Evolutionary conservation across 371 early-diverging fungal species (phyloP), one percentile per base, ranked within the genome.

Genomic region (Smittium culicis): DNA sequence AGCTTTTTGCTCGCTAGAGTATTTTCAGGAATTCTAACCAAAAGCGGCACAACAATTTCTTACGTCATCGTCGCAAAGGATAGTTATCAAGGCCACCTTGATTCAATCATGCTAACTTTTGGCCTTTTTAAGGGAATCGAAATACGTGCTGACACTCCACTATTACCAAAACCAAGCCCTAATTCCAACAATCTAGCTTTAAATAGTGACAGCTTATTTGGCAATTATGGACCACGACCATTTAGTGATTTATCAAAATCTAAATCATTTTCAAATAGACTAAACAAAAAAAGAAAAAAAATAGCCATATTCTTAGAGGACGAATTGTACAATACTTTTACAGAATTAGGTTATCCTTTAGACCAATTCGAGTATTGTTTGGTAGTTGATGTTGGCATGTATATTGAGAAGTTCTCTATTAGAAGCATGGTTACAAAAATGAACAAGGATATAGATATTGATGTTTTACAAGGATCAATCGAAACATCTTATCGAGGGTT

Each of bases 1-100:
- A 54, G 70, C 30, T 73, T 67, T 54, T 70, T 71, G 45, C 85
- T 87, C 73, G 99, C 93, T 65, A 93, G 92, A 73, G 94, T 99
- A 54, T 96, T 95, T 74, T 85, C 94, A 31, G 99, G 99, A n/a
- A 80, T 90, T 32, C 98, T 98, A 75, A 88, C 90, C 71, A 85
- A 86, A 66, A 86, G 83, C 59, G 91, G 89, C 1, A 90, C 88
- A 61, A 83, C 87, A 61, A 87, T 94, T 8, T 93, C 96, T 0
- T 96, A 91, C 69, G 83, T 98, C 67, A 90, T 97, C 0, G 83
- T 96, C 2, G 91, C 90, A 70, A 99, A 99, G 81, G 87, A 75
- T 35, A 32, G 67, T 28, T 66, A 68, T 56, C 74, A 74, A 66
- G 76, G 76, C n/a, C 64, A 67, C n/a, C 71, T 75, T 3, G 76